Conservation (phyloP, 169 alveolate genomes). For the Plasmodium adleri region DNA sequence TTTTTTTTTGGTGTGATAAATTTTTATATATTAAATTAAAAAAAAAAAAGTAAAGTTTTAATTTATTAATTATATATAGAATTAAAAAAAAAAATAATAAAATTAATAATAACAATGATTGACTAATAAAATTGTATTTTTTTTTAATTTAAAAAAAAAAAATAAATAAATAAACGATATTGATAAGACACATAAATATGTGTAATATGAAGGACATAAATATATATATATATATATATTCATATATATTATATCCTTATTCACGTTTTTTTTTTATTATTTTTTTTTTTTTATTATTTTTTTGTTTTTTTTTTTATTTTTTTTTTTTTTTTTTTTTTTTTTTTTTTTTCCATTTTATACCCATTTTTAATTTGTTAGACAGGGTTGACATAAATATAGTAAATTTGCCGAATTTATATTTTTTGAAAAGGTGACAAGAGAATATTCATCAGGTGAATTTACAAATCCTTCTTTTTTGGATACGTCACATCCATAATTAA, state of each 20-base stretch:
- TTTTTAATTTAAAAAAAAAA: too few species aligned
- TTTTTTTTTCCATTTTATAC: background rate
- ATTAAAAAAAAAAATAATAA: too few species aligned
- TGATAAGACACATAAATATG: too few species aligned
- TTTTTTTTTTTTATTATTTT: background rate
- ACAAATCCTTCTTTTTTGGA: conserved; percentile 72
- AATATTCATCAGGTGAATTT: conserved; percentile 57
- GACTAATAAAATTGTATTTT: too few species aligned
- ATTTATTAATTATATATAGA: too few species aligned
- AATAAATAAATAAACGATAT: too few species aligned
- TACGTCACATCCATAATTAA: conserved; percentile 68
- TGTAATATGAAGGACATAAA: background rate
- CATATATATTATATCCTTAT: background rate
- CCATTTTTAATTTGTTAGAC: conserved; percentile 9
- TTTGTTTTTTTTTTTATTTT: background rate
- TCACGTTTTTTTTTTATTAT: background rate
- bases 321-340: background rate
- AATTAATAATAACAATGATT: too few species aligned
- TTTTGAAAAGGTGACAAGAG: conserved; percentile 69
- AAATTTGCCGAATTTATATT: conserved; percentile 72
- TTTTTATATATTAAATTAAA: background rate
- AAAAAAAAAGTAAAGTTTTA: too few species aligned
- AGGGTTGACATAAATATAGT: conserved; percentile 69
- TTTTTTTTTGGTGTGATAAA: background rate
- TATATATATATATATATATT: background rate